Base-by-base conservation (phyloP, 2,329 filamentous ascomycete genomes). In the Colletotrichum chlorophyti region DNA sequence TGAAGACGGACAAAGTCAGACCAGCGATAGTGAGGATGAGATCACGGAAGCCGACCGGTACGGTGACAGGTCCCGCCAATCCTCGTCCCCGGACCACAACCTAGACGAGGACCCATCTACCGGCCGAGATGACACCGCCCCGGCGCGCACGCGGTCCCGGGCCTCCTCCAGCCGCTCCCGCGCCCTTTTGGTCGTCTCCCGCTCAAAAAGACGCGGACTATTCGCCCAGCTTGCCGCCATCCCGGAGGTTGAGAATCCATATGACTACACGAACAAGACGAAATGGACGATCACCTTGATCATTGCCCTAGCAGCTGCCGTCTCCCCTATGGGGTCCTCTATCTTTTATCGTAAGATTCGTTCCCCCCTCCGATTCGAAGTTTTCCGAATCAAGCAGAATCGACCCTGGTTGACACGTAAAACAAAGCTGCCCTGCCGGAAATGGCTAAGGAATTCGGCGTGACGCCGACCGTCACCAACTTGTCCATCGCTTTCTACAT, bases 211-310 rank as follows among this genome's bases (percentile, higher is more conserved):
- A 45, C 81, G 92, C 66, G 93, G 93, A 0, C 77, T 96, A 2
- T 80, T 97, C 43, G 87, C 86, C 1, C 82, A 82, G 32, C 78
- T 96, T 11, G 79, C 90, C 1, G 60, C 96, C 27, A 79, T 96
- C 14, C 89, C 92, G 2, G 93, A 97, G 74, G 86, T 96, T 12
- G 86, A 91, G 41, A 80, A 88, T 27, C 90, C 93, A 0, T 86
- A 88, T 58, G 83, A 91, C 47, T 96, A 97, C 69, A 76, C 82
- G 10, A 83, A 84, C 29, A 82, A 76, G 46, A 91, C 85, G 12
- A 97, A 97, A 84, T 97, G 93, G 93, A 82, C 85, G 60, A 87
- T 97, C 63, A 96, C 93, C 0, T 79, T 86, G 31, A 83, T 94
- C 43, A 84, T 97, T 41, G 89, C 92, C 2, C 69, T 93, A 14